These are phyloP conservation scores for Crithidia fasciculata DNA, from an alignment of 208 protist genomes.

Conservation along the genomic window DNA sequence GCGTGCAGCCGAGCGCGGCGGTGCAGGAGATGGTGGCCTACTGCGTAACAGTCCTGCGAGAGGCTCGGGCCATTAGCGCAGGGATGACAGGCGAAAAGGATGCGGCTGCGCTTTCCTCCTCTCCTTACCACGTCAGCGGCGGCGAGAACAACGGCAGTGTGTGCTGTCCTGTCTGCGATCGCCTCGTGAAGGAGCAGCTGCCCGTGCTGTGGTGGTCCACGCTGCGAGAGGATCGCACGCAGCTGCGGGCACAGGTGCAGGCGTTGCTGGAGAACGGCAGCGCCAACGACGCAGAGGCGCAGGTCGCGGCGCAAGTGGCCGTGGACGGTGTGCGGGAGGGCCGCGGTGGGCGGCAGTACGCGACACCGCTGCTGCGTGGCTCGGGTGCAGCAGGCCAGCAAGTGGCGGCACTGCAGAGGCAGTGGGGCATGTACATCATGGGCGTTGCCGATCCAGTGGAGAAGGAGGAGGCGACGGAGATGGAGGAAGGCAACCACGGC, in stretches of 20 bases:
- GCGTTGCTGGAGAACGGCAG: conserved; percentile 22
- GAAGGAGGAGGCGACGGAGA: not conserved
- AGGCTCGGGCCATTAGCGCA: conserved; percentile 39
- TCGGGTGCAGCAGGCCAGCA: conserved; percentile 12
- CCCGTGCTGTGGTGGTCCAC: conserved; percentile 39
- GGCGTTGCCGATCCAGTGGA: not conserved
- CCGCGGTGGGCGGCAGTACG: conserved; percentile 23
- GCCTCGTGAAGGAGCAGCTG: conserved; percentile 29
- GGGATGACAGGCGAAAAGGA: conserved; percentile 22
- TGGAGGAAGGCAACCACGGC: not conserved
- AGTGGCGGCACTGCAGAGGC: conserved; percentile 23
- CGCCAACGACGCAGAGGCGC: conserved; percentile 11
- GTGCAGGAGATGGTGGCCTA: conserved; percentile 32
- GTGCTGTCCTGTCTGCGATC: conserved; percentile 54
- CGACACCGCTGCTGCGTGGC: conserved; percentile 34
- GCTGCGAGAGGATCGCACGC: conserved; percentile 40
- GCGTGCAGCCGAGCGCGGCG: conserved; percentile 20
- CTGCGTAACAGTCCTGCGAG: conserved; percentile 53
- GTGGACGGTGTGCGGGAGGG: conserved; percentile 19
- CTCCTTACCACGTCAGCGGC: not conserved
- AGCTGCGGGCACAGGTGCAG: conserved; percentile 31
- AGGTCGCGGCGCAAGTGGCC: conserved; percentile 8
- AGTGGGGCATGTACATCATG: conserved; percentile 23
- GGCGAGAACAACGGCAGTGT: not conserved
- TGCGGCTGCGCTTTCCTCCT: not conserved